Evolutionary conservation across 257 asterid genomes (phyloP), one percentile per base, ranked within the genome.

Genomic region (Jacaranda mimosifolia): DNA sequence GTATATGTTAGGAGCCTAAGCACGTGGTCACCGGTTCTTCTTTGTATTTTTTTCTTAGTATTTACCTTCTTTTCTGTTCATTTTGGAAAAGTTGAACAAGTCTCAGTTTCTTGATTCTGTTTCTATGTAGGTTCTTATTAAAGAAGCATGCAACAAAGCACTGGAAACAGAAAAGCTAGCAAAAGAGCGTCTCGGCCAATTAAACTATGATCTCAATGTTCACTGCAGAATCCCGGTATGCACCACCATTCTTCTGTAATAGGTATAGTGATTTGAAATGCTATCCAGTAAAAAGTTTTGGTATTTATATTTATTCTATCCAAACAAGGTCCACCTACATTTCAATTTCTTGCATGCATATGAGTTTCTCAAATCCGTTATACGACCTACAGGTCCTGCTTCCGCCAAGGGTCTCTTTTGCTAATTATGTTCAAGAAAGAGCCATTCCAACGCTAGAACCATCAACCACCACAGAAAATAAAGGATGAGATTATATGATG

Each of bases 141-240:
- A 84, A 72, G 84, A 87, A 84, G 91, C 91, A 45, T 90, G 95
- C 81, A 32, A 53, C 8, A 83, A 77, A 73, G 85, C 92, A 45
- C 42, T 79, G 74, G 87, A 83, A 86, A 70, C 85, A 57, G 96
- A 93, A 81, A 85, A 79, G 76, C 58, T 52, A 9, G 97, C 94
- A 46, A 90, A 85, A 86, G 86, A 75, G 68, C 84, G 87, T 63
- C 89, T 93, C 80, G 48, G 68, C 66, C 89, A 89, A 71, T 57
- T 93, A 92, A 91, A 85, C 63, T 63, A 78, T 7, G 95, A 93
- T 58, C 89, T 93, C 63, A 82, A 79, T 12, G 66, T 77, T 57
- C 97, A 91, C 74, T 89, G 94, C 88, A 86, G 94, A 83, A 79
- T 74, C 72, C 84, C 85, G 68, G 98, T 93, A 89, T 73, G 90